Evolutionary conservation across 495 filamentous ascomycete genomes (phyloP).

Genomic region (Ramalina peruviana): DNA sequence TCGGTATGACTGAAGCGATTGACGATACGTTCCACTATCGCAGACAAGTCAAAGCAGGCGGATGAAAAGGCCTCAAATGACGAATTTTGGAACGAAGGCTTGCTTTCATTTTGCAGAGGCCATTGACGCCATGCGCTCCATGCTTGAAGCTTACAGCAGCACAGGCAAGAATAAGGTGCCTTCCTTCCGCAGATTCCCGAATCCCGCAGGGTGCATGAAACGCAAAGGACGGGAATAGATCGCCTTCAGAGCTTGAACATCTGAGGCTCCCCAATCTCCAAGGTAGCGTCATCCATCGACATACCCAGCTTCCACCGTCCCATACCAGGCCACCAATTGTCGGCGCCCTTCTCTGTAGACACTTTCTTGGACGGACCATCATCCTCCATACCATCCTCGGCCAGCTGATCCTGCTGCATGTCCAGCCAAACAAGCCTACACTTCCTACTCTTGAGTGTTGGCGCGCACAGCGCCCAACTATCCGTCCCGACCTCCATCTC

Average conservation of each 20-base stretch:
- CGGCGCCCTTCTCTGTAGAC: slow-evolving; percentile 9
- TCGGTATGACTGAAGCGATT: slow-evolving; percentile 16
- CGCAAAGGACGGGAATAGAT: background rate
- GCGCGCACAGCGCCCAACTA: slow-evolving; percentile 20
- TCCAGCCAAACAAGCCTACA: slow-evolving; percentile 26
- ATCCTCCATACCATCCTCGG: slow-evolving; percentile 8
- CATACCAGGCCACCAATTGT: slow-evolving; percentile 34
- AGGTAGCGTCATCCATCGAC: slow-evolving; percentile 26
- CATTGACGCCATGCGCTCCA: background rate
- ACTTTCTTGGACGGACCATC: background rate
- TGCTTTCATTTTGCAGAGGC: background rate
- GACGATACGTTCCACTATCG: slow-evolving; percentile 43
- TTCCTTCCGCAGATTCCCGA: background rate
- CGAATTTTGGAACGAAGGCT: background rate
- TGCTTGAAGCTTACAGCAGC: background rate
- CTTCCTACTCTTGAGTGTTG: slow-evolving; percentile 13
- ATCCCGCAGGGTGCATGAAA: background rate
- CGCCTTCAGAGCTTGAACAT: background rate
- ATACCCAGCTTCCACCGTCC: slow-evolving; percentile 30
- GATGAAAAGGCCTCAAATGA: background rate
- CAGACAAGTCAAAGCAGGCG: slow-evolving; percentile 1
- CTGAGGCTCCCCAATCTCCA: slow-evolving; percentile 22
- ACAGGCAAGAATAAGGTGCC: background rate
- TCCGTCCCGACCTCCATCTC: slow-evolving; percentile 23
- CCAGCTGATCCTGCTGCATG: slow-evolving; percentile 19